These are phyloP conservation scores for Cutaneotrichosporon sp. DNA, from an alignment of 1,284 basidiomycete species.

Conservation along the genomic window DNA sequence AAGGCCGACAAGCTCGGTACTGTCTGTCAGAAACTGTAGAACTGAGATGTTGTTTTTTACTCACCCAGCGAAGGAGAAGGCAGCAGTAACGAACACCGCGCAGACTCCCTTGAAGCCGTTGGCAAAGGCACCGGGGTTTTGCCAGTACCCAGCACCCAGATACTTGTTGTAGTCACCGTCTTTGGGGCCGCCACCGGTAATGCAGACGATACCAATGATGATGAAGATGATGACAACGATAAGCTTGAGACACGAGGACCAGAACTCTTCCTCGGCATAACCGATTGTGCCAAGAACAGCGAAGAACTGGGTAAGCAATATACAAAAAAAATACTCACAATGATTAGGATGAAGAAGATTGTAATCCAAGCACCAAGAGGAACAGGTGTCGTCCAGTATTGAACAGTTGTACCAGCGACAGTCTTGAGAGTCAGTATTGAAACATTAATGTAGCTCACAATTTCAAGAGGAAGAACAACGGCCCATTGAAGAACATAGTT, in stretches of 20 bases:
- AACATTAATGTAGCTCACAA: slow-evolving; percentile 18
- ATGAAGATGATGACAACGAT: slow-evolving; percentile 52
- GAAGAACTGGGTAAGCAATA: slow-evolving; percentile 14
- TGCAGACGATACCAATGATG: slow-evolving; percentile 44
- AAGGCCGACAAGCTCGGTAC: slow-evolving; percentile 20
- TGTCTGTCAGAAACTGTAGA: slow-evolving; percentile 54
- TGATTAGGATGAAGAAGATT: slow-evolving; percentile 46
- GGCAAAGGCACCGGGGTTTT: slow-evolving; percentile 51
- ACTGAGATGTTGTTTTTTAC: too few relatives aligned
- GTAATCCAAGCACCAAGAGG: slow-evolving; percentile 52
- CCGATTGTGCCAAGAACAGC: slow-evolving; percentile 43
- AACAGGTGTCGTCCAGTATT: slow-evolving; percentile 46
- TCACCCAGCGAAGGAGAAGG: slow-evolving; percentile 72
- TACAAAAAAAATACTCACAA: slow-evolving; percentile 20
- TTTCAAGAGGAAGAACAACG: slow-evolving; percentile 51
- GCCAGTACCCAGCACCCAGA: slow-evolving; percentile 43
- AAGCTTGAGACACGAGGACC: slow-evolving; percentile 50
- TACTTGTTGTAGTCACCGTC: slow-evolving; percentile 41
- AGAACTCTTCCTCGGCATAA: slow-evolving; percentile 53
- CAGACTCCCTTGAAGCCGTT: slow-evolving; percentile 56
- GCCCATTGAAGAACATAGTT: slow-evolving; percentile 52
- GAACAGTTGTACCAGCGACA: slow-evolving; percentile 45
- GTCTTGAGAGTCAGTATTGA: slow-evolving; percentile 30
- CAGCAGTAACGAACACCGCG: slow-evolving; percentile 56
- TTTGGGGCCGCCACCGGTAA: slow-evolving; percentile 47